Conservation (phyloP, 2,329 filamentous ascomycete species). For the Cladorrhinum sp. region DNA sequence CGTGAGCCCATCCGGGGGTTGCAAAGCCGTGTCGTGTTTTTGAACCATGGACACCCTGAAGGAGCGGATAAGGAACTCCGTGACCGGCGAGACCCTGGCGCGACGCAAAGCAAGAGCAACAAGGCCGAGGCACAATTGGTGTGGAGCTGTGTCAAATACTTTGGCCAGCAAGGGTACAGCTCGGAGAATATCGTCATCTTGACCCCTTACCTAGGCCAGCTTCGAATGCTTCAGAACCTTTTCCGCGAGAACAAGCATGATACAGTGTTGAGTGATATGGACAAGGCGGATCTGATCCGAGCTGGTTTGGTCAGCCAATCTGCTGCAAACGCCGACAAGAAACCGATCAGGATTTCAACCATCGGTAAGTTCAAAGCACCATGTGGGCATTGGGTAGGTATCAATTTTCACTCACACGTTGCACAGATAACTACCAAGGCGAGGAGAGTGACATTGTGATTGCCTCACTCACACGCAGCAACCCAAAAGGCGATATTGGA, state of each 20-base stretch:
- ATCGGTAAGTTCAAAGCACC: constrained; percentile 52
- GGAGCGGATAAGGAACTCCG: constrained; percentile 38
- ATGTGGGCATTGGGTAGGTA: neutral
- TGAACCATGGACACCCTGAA: constrained; percentile 61
- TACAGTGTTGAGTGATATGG: constrained; percentile 65
- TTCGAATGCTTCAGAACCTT: constrained; percentile 53
- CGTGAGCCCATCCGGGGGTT: constrained; percentile 55
- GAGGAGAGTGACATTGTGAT: constrained; percentile 74
- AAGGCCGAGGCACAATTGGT: constrained; percentile 64
- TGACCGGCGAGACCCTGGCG: constrained; percentile 49
- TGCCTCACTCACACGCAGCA: constrained; percentile 65
- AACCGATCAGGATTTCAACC: constrained; percentile 60
- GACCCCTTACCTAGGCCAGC: constrained; percentile 70
- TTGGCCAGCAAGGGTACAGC: constrained; percentile 69
- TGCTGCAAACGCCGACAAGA: constrained; percentile 49
- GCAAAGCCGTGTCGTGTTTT: constrained; percentile 58
- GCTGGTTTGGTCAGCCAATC: constrained; percentile 60
- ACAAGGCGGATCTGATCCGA: constrained; percentile 58
- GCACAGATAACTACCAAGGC: constrained; percentile 71
- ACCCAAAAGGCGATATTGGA: constrained; percentile 61
- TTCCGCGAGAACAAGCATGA: constrained; percentile 55
- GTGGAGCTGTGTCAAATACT: constrained; percentile 60
- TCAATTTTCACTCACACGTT: constrained; percentile 8
- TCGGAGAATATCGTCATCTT: constrained; percentile 64
- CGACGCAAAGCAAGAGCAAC: constrained; percentile 59